Evolutionary conservation across 768 basidiomycete species (phyloP).

Genomic region (Rhizopogon rudus): DNA sequence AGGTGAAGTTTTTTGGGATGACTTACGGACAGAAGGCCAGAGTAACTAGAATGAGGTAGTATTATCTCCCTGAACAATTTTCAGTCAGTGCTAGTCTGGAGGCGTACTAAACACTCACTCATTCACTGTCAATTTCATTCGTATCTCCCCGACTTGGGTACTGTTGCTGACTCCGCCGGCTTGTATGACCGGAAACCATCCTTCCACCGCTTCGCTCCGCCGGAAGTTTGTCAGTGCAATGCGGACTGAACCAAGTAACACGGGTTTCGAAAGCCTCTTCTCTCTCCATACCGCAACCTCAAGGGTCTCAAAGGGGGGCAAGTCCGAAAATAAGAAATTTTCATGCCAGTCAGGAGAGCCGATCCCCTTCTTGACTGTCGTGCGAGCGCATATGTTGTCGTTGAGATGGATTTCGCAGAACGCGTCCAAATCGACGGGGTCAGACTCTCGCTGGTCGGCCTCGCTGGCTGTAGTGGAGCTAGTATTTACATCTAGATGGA

Average conservation of each 20-base stretch:
- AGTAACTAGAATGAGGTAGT: slow-evolving; percentile 62
- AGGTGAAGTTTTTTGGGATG: background rate
- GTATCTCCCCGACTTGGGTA: slow-evolving; percentile 69
- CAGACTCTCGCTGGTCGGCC: slow-evolving; percentile 35
- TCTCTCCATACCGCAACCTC: slow-evolving; percentile 67
- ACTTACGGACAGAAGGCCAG: slow-evolving; percentile 53
- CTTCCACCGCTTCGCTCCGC: slow-evolving; percentile 70
- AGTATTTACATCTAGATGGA: slow-evolving; percentile 20
- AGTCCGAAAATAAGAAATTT: slow-evolving; percentile 63
- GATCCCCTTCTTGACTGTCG: slow-evolving; percentile 64
- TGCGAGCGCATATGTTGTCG: slow-evolving; percentile 62
- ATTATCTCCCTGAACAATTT: slow-evolving; percentile 56
- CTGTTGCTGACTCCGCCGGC: slow-evolving; percentile 42
- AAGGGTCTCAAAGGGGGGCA: slow-evolving; percentile 74
- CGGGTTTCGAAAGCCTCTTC: slow-evolving; percentile 55
- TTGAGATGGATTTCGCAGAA: slow-evolving; percentile 80
- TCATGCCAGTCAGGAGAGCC: slow-evolving; percentile 82
- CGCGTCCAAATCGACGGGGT: slow-evolving; percentile 60
- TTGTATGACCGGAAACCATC: slow-evolving; percentile 78
- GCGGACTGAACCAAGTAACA: slow-evolving; percentile 52
- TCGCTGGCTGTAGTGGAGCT: slow-evolving; percentile 26
- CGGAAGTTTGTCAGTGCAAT: slow-evolving; percentile 69
- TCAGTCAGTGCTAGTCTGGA: slow-evolving; percentile 3
- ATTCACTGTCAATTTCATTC: slow-evolving; percentile 66
- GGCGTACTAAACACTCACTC: slow-evolving; percentile 46